phyloP scores from a whole-genome alignment of 176 grass and related monocot species.

The Zizania latifolia region DNA sequence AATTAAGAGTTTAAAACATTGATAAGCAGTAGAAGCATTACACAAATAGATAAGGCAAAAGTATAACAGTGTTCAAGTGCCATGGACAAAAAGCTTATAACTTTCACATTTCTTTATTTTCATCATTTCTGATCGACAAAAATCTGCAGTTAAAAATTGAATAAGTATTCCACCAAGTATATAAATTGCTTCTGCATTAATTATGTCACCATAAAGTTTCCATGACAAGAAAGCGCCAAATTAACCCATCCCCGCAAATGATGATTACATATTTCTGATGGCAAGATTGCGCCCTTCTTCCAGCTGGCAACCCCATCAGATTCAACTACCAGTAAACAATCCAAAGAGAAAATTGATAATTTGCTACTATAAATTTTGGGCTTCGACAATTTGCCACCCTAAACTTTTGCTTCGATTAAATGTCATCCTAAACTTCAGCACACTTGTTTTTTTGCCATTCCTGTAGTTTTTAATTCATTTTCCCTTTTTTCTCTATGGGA shows the following conservation, averaged over 20 bases:
- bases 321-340: neutral
- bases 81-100: neutral
- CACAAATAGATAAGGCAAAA: neutral
- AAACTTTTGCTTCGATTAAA: too few species aligned
- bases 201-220: too few species aligned
- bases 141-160: too few species aligned
- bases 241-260: neutral
- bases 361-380: too few species aligned
- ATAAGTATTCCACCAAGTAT: neutral
- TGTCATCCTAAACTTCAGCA: too few species aligned
- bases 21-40: neutral
- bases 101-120: neutral
- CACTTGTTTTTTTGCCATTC: too few species aligned
- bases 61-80: neutral
- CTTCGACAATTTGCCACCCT: too few species aligned
- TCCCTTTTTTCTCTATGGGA: too few species aligned
- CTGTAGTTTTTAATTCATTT: too few species aligned
- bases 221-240: neutral
- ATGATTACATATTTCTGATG: neutral
- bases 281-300: neutral
- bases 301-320: neutral
- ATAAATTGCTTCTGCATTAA: constrained; percentile 5
- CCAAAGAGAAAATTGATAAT: too few species aligned
- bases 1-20: neutral
- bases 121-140: too few species aligned